These are phyloP conservation scores for Pseudogymnoascus sp. DNA, from an alignment of 2,329 filamentous ascomycete genomes.

Conservation along the genomic window DNA sequence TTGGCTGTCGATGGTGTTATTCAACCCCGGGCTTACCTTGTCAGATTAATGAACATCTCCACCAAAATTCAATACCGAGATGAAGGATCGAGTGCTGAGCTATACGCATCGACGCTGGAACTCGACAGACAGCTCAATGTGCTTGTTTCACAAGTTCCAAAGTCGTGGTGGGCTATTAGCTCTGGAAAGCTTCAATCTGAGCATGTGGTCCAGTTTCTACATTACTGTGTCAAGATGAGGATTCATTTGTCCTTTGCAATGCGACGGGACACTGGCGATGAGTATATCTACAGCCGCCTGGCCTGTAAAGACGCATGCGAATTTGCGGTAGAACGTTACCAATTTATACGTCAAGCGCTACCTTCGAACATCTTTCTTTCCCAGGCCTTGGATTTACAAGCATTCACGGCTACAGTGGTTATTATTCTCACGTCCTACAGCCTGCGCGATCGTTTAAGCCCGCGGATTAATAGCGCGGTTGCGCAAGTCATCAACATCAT, in stretches of 20 bases:
- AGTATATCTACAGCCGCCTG: conserved; percentile 15
- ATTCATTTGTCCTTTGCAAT: conserved; percentile 15
- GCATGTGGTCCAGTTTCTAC: conserved; percentile 15
- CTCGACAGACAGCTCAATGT: conserved; percentile 23
- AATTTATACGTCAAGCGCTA: conserved; percentile 13
- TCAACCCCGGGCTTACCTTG: conserved; percentile 20
- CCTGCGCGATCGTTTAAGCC: conserved; percentile 6
- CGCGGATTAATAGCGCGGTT: conserved; percentile 11
- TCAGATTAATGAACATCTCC: conserved; percentile 22
- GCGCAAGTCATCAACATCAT: conserved; percentile 16
- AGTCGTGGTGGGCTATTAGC: conserved; percentile 16
- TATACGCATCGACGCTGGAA: conserved; percentile 21
- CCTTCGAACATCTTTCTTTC: conserved; percentile 14
- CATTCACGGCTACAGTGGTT: conserved; percentile 16
- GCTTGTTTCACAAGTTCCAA: conserved; percentile 21
- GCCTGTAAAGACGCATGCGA: conserved; percentile 17
- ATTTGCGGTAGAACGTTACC: conserved; percentile 13
- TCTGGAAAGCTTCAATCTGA: conserved; percentile 11
- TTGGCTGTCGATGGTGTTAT: conserved; percentile 20
- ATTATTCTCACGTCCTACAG: conserved; percentile 15
- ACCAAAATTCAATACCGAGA: conserved; percentile 24
- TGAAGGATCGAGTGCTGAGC: conserved; percentile 18
- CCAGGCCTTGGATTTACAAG: conserved; percentile 16
- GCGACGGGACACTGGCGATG: conserved; percentile 12
- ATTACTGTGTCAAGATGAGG: conserved; percentile 15